Percentiles rank a stretch among this genome's conserved stretches.
These are phyloP conservation scores for Monosporozyma yasuniensis DNA, from an alignment of 805 yeast species.

Conservation along the genomic window DNA sequence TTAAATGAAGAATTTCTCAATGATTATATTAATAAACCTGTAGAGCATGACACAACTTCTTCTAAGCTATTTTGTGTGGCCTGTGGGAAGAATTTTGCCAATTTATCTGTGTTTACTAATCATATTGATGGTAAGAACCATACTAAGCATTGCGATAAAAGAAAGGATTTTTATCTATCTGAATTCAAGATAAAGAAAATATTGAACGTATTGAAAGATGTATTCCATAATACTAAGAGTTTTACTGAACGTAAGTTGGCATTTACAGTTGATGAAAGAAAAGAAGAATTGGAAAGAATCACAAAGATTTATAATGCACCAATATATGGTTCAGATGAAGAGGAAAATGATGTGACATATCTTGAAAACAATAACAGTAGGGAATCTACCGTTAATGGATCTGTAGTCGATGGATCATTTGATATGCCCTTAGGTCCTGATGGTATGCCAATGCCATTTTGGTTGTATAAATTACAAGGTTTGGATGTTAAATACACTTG, in stretches of 20 bases:
- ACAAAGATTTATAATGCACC: conserved; percentile 29
- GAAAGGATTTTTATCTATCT: conserved; percentile 20
- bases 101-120: conserved; percentile 52
- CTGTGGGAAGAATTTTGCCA: conserved; percentile 58
- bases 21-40: conserved; percentile 15
- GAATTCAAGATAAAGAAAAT: conserved; percentile 36
- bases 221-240: conserved; percentile 42
- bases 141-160: conserved; percentile 36
- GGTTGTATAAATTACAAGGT: conserved; percentile 90
- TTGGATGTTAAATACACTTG: conserved; percentile 62
- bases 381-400: conserved; percentile 11
- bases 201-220: conserved; percentile 32
- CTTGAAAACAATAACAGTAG: conserved; percentile 16
- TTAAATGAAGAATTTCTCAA: neutral
- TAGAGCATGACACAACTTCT: conserved; percentile 11
- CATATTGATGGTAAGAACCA: conserved; percentile 77
- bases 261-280: conserved; percentile 61
- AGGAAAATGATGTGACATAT: conserved; percentile 24
- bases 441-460: conserved; percentile 85
- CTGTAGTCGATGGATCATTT: conserved; percentile 17
- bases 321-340: conserved; percentile 33
- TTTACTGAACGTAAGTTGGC: conserved; percentile 59
- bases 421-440: conserved; percentile 77
- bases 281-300: conserved; percentile 42
- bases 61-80: conserved; percentile 43